Percentiles rank a stretch among this genome's conserved stretches.
Evolutionary conservation across 345 rosid genomes (phyloP).

Genomic region (Anastatica hierochuntica): DNA sequence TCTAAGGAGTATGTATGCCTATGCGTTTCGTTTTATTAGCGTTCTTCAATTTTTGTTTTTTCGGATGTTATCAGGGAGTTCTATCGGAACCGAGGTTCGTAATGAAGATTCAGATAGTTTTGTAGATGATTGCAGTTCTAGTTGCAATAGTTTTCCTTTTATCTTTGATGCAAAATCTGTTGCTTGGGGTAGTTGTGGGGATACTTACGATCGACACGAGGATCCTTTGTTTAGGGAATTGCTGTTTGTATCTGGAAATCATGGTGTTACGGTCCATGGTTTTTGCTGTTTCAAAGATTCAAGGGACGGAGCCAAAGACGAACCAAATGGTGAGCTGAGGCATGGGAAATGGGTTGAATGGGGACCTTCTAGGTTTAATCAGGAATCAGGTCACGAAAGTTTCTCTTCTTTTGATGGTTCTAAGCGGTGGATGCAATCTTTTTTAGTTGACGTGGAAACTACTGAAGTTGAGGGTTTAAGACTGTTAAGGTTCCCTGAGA

Average conservation of each 20-base stretch:
- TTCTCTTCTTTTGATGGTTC: slow-evolving; percentile 32
- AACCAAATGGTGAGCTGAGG: slow-evolving; percentile 34
- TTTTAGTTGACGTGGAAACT: slow-evolving; percentile 50
- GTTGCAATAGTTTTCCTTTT: slow-evolving; percentile 36
- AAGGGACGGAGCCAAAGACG: slow-evolving; percentile 18
- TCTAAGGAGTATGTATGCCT: not conserved
- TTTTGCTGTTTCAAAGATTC: slow-evolving; percentile 39
- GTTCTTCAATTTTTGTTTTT: not conserved
- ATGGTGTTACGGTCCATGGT: slow-evolving; percentile 76
- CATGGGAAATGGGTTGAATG: slow-evolving; percentile 87
- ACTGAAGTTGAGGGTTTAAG: slow-evolving; percentile 43
- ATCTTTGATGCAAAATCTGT: slow-evolving; percentile 64
- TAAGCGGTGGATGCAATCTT: slow-evolving; percentile 75
- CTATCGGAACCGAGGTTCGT: slow-evolving; percentile 22
- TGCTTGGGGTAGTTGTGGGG: slow-evolving; percentile 90
- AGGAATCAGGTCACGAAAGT: slow-evolving; percentile 24
- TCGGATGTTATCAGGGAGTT: slow-evolving; percentile 29
- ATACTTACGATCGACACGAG: slow-evolving; percentile 48
- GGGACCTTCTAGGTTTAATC: slow-evolving; percentile 54
- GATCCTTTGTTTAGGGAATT: slow-evolving; percentile 64
- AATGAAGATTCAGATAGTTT: slow-evolving; percentile 31
- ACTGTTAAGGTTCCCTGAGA: slow-evolving; percentile 62
- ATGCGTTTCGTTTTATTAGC: not conserved
- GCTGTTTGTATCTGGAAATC: slow-evolving; percentile 61
- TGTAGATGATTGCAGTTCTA: slow-evolving; percentile 26